A percentile compares a stretch with the other conserved stretches of the same genome.
phyloP scores from a whole-genome alignment of 1,139 yeast species.

The Kodamaea sp. region DNA sequence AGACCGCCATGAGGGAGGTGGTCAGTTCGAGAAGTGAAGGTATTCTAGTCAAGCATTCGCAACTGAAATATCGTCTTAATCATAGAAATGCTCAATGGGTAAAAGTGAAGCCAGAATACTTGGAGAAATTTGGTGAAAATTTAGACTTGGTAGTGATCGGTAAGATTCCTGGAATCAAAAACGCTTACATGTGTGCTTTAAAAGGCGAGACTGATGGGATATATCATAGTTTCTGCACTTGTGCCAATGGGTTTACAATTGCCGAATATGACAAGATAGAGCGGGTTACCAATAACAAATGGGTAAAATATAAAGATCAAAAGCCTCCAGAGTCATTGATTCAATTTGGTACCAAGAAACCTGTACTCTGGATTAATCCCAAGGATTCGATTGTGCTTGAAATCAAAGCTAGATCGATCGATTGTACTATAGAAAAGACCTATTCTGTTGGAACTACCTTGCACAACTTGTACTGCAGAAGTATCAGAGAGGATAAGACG shows the following conservation, averaged over 20 bases:
- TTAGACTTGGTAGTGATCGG: conserved; percentile 82
- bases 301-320: conserved; percentile 48
- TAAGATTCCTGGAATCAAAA: conserved; percentile 70
- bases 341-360: conserved; percentile 61
- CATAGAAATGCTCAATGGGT: conserved; percentile 68
- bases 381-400: conserved; percentile 77
- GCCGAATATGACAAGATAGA: conserved; percentile 63
- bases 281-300: conserved; percentile 56
- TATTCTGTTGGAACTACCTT: conserved; percentile 72
- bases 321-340: conserved; percentile 47
- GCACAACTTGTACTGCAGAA: conserved; percentile 72
- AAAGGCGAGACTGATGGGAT: conserved; percentile 28
- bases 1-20: conserved; percentile 55
- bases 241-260: conserved; percentile 80
- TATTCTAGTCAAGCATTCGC: conserved; percentile 67
- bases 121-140: conserved; percentile 84
- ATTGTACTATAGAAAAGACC: conserved; percentile 44
- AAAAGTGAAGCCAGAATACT: conserved; percentile 88
- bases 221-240: conserved; percentile 66
- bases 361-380: conserved; percentile 81
- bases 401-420: conserved; percentile 78
- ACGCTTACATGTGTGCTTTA: conserved; percentile 76
- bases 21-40: conserved; percentile 78
- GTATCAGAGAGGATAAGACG: conserved; percentile 71
- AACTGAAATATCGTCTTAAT: conserved; percentile 60